These are phyloP conservation scores for Solanum appendiculatum DNA, from an alignment of 257 asterid genomes.

Conservation along the genomic window DNA sequence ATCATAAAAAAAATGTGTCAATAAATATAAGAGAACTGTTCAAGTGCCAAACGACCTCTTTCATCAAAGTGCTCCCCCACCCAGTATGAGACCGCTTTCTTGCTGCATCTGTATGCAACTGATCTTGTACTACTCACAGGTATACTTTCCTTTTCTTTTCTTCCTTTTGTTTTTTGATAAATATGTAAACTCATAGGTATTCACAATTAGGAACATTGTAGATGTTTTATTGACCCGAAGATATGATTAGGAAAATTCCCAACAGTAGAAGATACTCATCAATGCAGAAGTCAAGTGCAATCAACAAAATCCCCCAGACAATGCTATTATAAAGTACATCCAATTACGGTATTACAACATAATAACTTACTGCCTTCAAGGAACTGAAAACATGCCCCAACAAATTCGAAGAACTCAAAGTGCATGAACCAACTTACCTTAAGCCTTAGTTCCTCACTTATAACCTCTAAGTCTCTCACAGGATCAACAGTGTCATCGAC, in stretches of 20 bases:
- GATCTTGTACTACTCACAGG: not conserved
- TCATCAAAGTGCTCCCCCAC: not conserved
- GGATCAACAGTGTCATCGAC: slow-evolving; percentile 96
- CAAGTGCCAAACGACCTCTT: not conserved
- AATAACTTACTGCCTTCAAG: not conserved
- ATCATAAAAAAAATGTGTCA: not conserved
- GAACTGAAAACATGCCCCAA: not conserved
- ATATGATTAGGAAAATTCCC: not conserved
- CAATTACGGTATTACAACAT: not conserved
- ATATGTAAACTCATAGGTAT: not conserved
- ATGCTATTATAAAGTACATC: not conserved
- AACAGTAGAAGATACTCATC: not conserved
- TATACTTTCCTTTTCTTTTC: not conserved
- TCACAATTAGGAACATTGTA: not conserved
- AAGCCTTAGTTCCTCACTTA: slow-evolving; percentile 76
- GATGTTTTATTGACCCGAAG: not conserved
- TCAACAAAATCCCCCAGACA: not conserved
- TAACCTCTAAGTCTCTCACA: slow-evolving; percentile 87
- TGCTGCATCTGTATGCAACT: not conserved
- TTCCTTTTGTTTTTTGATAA: not conserved
- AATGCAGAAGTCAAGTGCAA: not conserved
- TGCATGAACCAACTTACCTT: slow-evolving; percentile 39
- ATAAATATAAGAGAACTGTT: not conserved
- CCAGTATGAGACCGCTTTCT: not conserved
- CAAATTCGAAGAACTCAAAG: not conserved